Evolutionary conservation across 129 eudicot species (phyloP).

Genomic region (Helianthus tuberosus): DNA sequence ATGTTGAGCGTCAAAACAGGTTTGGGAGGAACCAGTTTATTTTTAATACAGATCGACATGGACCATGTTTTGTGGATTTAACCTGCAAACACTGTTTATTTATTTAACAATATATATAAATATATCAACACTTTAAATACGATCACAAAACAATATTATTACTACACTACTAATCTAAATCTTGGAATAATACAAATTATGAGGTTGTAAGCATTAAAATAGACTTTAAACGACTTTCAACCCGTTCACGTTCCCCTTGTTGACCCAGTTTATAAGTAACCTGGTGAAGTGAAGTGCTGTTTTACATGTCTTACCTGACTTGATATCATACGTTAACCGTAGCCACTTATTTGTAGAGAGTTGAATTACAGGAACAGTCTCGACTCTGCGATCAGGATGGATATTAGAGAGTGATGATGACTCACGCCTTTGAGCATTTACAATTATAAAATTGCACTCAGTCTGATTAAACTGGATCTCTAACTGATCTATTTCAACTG

Average conservation of each 20-base stretch:
- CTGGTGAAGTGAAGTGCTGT: conserved; percentile 10
- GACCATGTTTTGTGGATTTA: no score
- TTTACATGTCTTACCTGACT: conserved; percentile 56
- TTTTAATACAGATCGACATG: neutral
- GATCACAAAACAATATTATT: no score
- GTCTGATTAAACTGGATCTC: conserved; percentile 95
- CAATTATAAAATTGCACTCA: conserved; percentile 79
- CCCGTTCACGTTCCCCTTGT: neutral
- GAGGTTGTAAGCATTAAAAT: no score
- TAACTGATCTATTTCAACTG: conserved; percentile 83
- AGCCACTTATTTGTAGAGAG: conserved; percentile 84
- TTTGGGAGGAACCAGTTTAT: neutral
- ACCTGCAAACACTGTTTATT: neutral
- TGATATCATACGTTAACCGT: conserved; percentile 77
- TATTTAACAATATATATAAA: neutral
- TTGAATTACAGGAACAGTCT: conserved; percentile 65
- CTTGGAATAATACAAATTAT: no score
- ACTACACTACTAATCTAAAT: no score
- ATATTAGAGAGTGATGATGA: conserved; percentile 51
- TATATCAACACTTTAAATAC: no score
- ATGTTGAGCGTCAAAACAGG: neutral
- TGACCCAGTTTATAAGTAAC: neutral
- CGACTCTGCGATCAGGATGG: conserved; percentile 78
- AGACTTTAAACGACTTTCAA: neutral
- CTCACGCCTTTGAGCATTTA: conserved; percentile 67